Base-by-base conservation (phyloP, 1,284 basidiomycete species). In the Trichosporon sp. region DNA sequence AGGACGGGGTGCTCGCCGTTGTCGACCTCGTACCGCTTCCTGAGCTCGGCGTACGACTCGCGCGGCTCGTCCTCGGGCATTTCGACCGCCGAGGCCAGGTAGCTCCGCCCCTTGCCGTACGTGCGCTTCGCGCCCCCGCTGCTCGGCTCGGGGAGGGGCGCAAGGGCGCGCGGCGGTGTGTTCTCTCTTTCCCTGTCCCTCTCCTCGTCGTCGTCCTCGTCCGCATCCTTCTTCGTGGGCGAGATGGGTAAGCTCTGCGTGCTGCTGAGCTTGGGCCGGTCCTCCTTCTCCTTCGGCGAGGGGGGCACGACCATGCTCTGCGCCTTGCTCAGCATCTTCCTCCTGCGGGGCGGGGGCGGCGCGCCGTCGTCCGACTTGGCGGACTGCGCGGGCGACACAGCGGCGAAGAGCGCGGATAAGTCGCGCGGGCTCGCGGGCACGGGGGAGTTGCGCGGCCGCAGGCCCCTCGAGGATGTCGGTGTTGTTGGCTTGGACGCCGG, bases 11-110 rank as follows among this genome's bases (percentile, higher is more conserved):
- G 69, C 13, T 65, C 67, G 9, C 63, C 71, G 60, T 77, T 79
- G 68, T 81, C 78, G 42, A 80, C 77, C 68, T 81, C 81, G 65
- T 76, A 81, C 63, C 71, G 73, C 63, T 78, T 78, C 53, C 80
- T 70, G 42, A 81, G 68, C 56, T 81, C 79, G 3, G 77, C 76
- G 72, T 83, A 83, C 69, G 79, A 81, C 66, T 75, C 74, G 32
- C 65, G 65, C 13, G 65, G 65, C 6, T 42, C 65, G n/a, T 66
- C 62, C 7, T 62, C 67, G 1, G 69, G 56, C 3, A 72, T 42
- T 35, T 65, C 64, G 35, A 53, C 69, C 1, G 62, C 65, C 1
- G 21, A 18, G 1, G 64, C 51, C 9, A 73, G 70, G 23, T 78
- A 75, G 2, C 74, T 76, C 53, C 79, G 38, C 15, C 65, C 73